Base-by-base conservation (phyloP, 116 monocot species). In the Posidonia oceanica region DNA sequence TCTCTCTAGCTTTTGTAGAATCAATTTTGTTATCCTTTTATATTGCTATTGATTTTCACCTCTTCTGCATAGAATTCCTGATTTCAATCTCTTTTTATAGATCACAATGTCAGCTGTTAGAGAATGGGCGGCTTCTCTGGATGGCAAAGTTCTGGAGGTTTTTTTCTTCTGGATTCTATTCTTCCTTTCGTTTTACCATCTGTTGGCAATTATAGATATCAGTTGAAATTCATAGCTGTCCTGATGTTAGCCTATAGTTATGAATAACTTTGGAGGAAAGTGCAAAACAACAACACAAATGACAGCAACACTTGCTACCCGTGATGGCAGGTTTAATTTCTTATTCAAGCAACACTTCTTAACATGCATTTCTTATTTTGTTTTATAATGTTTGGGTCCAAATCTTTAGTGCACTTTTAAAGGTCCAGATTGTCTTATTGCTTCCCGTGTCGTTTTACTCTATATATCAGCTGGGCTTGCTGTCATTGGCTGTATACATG, bases 91-190 rank as follows among this genome's bases (percentile, higher is more conserved):
- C 22, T 59, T 41, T 64, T 44, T 56, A 17, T 71, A 87, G 90
- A 94, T 90, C 75, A 94, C 88, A 73, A 94, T 94, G 90, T 94
- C 88, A 59, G 88, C 88, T 41, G 86, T 94, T 62, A 85, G 94
- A 79, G 94, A 94, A 66, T 94, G 94, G 94, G 91, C 91, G 73
- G 94, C 94, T 64, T 88, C 91, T 76, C 91, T 90, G 65, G 77
- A 81, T 67, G 79, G 74, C 73, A 72, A 67, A 77, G 71, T 88
- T 79, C 86, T 95, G 42, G 80, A 91, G 95, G 88, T 95, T 79
- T 40, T 17, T 13, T 70, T 38, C 22, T 29, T 29, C 63, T 3
- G 6, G 39, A 14, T 18, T 29, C 17, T 56, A 22, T 63, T 60
- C 54, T 13, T 67, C 14, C 38, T 6, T 8, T 48, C 69, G 53